phyloP scores from a whole-genome alignment of 345 rosid species.

The Salix exigua region DNA sequence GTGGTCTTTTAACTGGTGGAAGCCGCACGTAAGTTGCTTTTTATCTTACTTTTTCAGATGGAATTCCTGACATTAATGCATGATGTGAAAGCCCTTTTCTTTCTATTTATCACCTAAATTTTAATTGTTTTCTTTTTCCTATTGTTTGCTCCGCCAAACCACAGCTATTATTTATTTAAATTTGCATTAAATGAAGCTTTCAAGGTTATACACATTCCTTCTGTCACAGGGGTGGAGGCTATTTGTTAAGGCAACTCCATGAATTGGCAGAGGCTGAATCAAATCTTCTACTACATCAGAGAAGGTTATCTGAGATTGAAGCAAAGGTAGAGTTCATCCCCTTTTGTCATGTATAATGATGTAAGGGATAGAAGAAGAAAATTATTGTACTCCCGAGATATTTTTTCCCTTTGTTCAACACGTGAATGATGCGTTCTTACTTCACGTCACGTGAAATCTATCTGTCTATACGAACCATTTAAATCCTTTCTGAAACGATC shows the following conservation, averaged over 20 bases:
- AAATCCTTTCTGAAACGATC: not conserved
- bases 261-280: constrained; percentile 75
- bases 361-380: not conserved
- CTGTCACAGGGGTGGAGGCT: constrained; percentile 69
- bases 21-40: constrained; percentile 65
- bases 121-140: not conserved
- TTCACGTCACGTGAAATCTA: not conserved
- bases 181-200: not conserved
- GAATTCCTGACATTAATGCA: not conserved
- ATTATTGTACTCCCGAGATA: not conserved
- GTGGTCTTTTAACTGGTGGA: constrained; percentile 96
- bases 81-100: not conserved
- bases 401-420: not conserved
- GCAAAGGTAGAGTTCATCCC: constrained; percentile 49
- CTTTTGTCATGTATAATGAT: not conserved
- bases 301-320: constrained; percentile 66
- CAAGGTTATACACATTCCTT: not conserved
- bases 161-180: not conserved
- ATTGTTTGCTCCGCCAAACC: not conserved
- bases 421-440: not conserved
- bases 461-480: not conserved
- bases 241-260: constrained; percentile 77
- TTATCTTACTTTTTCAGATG: not conserved
- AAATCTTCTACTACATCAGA: constrained; percentile 60
- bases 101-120: not conserved